phyloP scores from a whole-genome alignment of 371 early-diverging fungal species.

The Batrachochytrium dendrobatidis region DNA sequence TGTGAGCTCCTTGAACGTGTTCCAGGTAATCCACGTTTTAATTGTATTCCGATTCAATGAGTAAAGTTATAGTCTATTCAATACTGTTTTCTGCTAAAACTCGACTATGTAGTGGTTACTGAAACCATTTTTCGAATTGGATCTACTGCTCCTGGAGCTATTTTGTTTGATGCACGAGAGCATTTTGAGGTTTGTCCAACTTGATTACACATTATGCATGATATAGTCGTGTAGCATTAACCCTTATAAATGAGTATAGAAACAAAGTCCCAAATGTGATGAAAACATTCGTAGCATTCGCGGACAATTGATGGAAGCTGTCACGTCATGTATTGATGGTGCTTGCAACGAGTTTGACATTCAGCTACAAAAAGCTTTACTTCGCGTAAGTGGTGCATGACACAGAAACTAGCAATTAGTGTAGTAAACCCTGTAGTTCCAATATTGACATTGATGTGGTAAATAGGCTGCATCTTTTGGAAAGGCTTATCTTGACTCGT shows the following conservation, averaged over 20 bases:
- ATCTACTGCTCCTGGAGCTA: constrained; percentile 87
- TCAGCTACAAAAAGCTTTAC: constrained; percentile 63
- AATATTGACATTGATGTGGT: background rate
- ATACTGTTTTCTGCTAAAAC: background rate
- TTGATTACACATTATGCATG: no score
- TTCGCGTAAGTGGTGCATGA: constrained; percentile 46
- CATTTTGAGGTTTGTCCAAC: constrained; percentile 60
- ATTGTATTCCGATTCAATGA: background rate
- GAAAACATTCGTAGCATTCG: constrained; percentile 86
- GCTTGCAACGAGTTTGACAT: constrained; percentile 83
- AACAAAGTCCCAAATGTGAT: constrained; percentile 83
- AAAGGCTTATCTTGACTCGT: constrained; percentile 79
- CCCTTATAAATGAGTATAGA: no score
- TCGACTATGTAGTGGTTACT: constrained; percentile 33
- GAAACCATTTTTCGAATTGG: constrained; percentile 88
- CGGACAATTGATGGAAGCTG: constrained; percentile 72
- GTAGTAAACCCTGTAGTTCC: background rate
- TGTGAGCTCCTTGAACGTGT: constrained; percentile 86
- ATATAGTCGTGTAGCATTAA: constrained; percentile 3
- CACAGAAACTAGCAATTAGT: background rate
- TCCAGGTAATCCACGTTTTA: constrained; percentile 48
- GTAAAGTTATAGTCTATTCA: background rate
- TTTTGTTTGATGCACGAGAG: constrained; percentile 89
- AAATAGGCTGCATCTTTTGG: constrained; percentile 88
- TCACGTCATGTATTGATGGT: constrained; percentile 87